Conservation (phyloP, 768 basidiomycete species). For the Lactarius trivialis region DNA sequence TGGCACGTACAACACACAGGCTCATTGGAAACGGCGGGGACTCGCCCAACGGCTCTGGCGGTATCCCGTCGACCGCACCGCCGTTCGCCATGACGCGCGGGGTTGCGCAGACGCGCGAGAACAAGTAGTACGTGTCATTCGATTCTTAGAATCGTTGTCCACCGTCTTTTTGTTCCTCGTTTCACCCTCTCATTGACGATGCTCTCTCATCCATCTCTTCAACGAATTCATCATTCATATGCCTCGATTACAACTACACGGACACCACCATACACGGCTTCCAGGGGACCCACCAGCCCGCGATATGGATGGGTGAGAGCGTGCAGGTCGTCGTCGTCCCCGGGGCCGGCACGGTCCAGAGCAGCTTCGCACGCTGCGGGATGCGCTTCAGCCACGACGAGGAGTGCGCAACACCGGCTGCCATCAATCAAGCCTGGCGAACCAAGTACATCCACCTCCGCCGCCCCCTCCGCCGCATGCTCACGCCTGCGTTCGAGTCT, state of each 20-base stretch:
- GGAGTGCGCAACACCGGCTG: slow-evolving; percentile 10
- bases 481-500: slow-evolving; percentile 37
- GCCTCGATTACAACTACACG: slow-evolving; percentile 65
- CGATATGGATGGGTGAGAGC: too few relatives aligned
- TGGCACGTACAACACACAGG: slow-evolving; percentile 26
- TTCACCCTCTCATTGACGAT: too few relatives aligned
- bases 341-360: slow-evolving; percentile 45
- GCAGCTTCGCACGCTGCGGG: slow-evolving; percentile 54
- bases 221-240: too few relatives aligned
- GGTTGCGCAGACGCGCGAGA: slow-evolving; percentile 73
- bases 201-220: too few relatives aligned
- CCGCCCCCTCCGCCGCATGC: slow-evolving; percentile 26
- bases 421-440: slow-evolving; percentile 12
- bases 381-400: slow-evolving; percentile 41
- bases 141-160: too few relatives aligned
- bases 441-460: slow-evolving; percentile 24
- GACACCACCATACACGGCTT: slow-evolving; percentile 61
- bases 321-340: slow-evolving; percentile 57
- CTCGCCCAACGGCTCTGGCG: slow-evolving; percentile 63
- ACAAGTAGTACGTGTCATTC: slow-evolving; percentile 68
- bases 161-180: too few relatives aligned
- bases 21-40: slow-evolving; percentile 70
- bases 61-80: slow-evolving; percentile 67
- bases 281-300: too few relatives aligned
- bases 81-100: slow-evolving; percentile 85